A percentile compares a stretch with the other conserved stretches of the same genome.
phyloP scores from a whole-genome alignment of 305 asterid species.

The Caryopteris hybrid region DNA sequence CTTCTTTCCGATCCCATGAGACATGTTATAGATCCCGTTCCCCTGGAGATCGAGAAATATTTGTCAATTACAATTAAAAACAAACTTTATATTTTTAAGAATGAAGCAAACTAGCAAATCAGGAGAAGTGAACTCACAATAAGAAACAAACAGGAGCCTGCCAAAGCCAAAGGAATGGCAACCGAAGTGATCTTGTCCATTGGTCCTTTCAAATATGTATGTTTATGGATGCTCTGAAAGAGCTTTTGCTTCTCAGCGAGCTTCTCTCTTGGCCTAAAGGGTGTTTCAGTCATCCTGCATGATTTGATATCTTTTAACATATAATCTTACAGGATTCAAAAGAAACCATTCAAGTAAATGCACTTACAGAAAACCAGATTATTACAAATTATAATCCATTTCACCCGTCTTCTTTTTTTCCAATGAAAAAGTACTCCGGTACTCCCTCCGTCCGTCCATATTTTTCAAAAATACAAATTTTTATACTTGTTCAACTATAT shows the following conservation, averaged over 20 bases:
- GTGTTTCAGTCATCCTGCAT: constrained; percentile 71
- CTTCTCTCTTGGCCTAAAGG: constrained; percentile 78
- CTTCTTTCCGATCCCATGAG: constrained; percentile 63
- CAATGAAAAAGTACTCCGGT: background rate
- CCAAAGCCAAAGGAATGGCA: constrained; percentile 72
- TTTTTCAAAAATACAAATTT: no score
- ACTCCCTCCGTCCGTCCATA: no score
- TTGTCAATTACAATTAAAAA: background rate
- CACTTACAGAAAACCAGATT: background rate
- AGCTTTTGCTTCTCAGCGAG: constrained; percentile 60
- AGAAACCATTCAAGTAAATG: background rate
- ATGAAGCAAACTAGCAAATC: background rate
- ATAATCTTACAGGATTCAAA: background rate
- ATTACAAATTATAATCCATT: background rate
- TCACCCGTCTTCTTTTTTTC: background rate
- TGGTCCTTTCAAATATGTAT: constrained; percentile 58
- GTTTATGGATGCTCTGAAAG: constrained; percentile 64
- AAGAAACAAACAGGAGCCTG: constrained; percentile 44
- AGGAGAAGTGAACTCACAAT: constrained; percentile 35
- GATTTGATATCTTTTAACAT: background rate
- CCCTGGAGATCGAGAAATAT: constrained; percentile 40
- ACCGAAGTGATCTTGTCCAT: constrained; percentile 70
- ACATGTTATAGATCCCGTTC: constrained; percentile 69
- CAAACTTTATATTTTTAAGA: background rate
- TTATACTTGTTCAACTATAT: no score